Percentiles rank a stretch among this genome's conserved stretches.
These are phyloP conservation scores for Hemisphaericaspora nanyangensis DNA, from an alignment of 805 yeast genomes.

Conservation along the genomic window DNA sequence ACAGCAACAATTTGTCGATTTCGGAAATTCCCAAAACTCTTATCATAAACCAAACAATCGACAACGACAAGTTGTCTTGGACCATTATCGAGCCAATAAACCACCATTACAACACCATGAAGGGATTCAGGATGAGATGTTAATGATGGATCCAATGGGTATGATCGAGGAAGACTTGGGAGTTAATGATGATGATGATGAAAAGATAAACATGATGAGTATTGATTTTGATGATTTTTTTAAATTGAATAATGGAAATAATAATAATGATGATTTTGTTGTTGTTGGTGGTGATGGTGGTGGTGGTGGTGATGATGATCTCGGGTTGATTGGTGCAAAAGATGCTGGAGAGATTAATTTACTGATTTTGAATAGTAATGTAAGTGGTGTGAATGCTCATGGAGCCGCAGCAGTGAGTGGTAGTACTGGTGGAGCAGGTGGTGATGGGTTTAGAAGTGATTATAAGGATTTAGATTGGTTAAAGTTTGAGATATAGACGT, in stretches of 20 bases:
- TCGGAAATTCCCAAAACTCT: not conserved
- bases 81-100: slow-evolving; percentile 9
- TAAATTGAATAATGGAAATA: slow-evolving; percentile 3
- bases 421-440: not conserved
- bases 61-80: slow-evolving; percentile 1
- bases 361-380: not conserved
- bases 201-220: not conserved
- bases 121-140: slow-evolving; percentile 10
- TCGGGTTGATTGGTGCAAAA: too few species aligned
- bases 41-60: not conserved
- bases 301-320: not conserved
- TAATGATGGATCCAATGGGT: slow-evolving; percentile 4
- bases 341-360: not conserved
- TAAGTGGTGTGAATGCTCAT: not conserved
- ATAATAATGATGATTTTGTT: not conserved
- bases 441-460: slow-evolving; percentile 2
- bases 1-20: not conserved
- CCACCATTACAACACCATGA: slow-evolving; percentile 6
- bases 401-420: not conserved
- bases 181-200: not conserved
- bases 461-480: slow-evolving; percentile 24
- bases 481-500: slow-evolving; percentile 19
- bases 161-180: not conserved
- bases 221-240: slow-evolving; percentile 8
- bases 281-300: not conserved